These are phyloP conservation scores for Tulasnella calospora DNA, from an alignment of 768 basidiomycete genomes.

Conservation along the genomic window DNA sequence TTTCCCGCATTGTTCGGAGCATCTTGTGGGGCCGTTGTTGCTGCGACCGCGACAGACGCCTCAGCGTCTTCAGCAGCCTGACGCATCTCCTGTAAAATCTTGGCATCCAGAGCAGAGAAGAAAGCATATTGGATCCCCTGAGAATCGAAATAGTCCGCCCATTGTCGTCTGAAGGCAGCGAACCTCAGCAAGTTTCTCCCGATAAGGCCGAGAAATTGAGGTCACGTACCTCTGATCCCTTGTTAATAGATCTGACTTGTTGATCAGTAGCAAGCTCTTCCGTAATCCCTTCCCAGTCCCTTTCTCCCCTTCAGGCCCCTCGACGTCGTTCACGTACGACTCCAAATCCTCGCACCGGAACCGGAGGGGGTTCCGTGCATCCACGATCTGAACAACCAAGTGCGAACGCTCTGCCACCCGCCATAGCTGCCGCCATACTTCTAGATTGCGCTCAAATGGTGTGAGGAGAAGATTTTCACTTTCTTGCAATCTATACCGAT, in stretches of 20 bases:
- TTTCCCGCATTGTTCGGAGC: conserved; percentile 35
- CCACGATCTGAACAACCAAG: conserved; percentile 91
- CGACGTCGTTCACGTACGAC: conserved; percentile 76
- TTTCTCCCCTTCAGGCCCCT: conserved; percentile 72
- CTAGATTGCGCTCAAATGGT: conserved; percentile 94
- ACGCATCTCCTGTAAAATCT: conserved; percentile 73
- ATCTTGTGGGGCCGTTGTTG: conserved; percentile 29
- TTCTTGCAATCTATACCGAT: conserved; percentile 68
- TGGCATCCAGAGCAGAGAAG: conserved; percentile 86
- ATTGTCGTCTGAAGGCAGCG: conserved; percentile 51
- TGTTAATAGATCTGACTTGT: conserved; percentile 92
- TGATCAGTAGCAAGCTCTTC: conserved; percentile 77
- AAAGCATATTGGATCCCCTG: conserved; percentile 78
- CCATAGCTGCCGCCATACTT: conserved; percentile 99
- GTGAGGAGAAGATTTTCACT: conserved; percentile 82
- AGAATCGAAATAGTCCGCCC: conserved; percentile 88
- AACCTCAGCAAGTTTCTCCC: background rate
- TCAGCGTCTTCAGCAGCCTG: conserved; percentile 36
- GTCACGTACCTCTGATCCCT: conserved; percentile 67
- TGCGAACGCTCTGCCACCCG: conserved; percentile 92
- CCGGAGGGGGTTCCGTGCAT: conserved; percentile 87
- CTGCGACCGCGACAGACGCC: conserved; percentile 6
- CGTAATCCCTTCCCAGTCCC: conserved; percentile 69
- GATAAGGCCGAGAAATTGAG: background rate
- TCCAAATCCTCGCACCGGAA: conserved; percentile 93